Base-by-base conservation (phyloP, 2,329 filamentous ascomycete species). In the Aspergillus viridinutans region DNA sequence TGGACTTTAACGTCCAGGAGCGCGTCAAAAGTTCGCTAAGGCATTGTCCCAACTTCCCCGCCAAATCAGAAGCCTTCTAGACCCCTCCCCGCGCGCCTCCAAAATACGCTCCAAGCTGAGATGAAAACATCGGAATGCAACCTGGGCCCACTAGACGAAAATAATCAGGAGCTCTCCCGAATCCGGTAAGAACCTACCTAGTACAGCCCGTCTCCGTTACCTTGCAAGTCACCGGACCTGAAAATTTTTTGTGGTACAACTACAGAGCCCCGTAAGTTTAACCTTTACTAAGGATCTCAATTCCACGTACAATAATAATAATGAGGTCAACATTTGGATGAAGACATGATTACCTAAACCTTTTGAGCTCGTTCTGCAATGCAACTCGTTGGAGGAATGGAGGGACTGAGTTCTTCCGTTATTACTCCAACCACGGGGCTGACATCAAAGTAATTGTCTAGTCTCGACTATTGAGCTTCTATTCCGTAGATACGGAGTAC, bases 111-210 rank as follows among this genome's bases (percentile, higher is more conserved):
- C 29, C 32, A 53, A 49, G 45, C 26, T 49, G 26, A 28, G 12
- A 17, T 49, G n/a, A 35, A 45, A 29, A 47, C 42, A 54, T 54
- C 40, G 20, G 49, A 48, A 54, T 54, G 53, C 49, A 50, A 54
- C 28, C 29, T 48, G 20, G 53, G 14, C 50, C 53, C 53, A 49
- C 53, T 50, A 20, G 49, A 61, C 57, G 59, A 61, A 55, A 56
- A 56, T 60, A 49, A 54, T 60, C 52, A 58, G 59, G 59, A 57
- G 45, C 25, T 10, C 47, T 28, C 47, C 51, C 52, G 26, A 51
- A 52, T 54, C 32, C n/a, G 40, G 40, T 21, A 43, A 43, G 40
- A 7, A 21, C n/a, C 2, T 45, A 21, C n/a, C 8, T 23, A 45
- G 42, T 45, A 45, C 20, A 12, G 21, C 40, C 32, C n/a, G 40